Conservation (phyloP, 2,329 filamentous ascomycete genomes). For the Colletotrichum lini region DNA sequence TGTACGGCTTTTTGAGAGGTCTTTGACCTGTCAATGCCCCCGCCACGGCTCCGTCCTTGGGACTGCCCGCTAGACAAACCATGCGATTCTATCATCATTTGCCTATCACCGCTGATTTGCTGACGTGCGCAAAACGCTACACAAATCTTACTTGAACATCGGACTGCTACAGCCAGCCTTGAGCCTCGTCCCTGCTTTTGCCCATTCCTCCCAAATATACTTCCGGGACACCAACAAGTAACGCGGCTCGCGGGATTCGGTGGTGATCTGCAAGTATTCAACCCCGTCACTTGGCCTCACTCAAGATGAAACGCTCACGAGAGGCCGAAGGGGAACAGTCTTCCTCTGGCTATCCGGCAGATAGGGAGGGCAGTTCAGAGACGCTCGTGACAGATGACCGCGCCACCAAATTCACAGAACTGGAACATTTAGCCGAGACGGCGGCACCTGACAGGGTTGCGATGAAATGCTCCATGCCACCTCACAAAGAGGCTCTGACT, state of each 20-base stretch:
- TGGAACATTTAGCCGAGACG: conserved; percentile 63
- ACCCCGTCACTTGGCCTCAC: conserved; percentile 29
- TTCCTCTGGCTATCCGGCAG: conserved; percentile 49
- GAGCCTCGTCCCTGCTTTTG: conserved; percentile 11
- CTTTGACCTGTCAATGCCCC: conserved; percentile 39
- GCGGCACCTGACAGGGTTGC: conserved; percentile 53
- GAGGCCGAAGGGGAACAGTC: conserved; percentile 67
- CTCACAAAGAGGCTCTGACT: conserved; percentile 77
- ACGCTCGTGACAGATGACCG: conserved; percentile 45
- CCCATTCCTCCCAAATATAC: conserved; percentile 8
- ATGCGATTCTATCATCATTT: conserved; percentile 17
- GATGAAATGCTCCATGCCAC: conserved; percentile 88
- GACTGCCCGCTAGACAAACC: conserved; percentile 27
- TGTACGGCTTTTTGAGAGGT: not conserved
- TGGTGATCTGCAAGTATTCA: conserved; percentile 41
- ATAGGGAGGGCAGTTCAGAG: conserved; percentile 29
- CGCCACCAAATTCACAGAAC: conserved; percentile 70
- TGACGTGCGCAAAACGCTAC: not conserved
- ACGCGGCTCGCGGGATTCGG: conserved; percentile 10
- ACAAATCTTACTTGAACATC: conserved; percentile 1
- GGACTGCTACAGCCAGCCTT: not conserved
- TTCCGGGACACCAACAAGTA: conserved; percentile 22
- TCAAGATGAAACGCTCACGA: conserved; percentile 74
- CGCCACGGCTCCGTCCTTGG: conserved; percentile 28
- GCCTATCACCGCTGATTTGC: conserved; percentile 10